Base-by-base conservation (phyloP, 441 rosid species). In the Rhodomyrtus psidioides region DNA sequence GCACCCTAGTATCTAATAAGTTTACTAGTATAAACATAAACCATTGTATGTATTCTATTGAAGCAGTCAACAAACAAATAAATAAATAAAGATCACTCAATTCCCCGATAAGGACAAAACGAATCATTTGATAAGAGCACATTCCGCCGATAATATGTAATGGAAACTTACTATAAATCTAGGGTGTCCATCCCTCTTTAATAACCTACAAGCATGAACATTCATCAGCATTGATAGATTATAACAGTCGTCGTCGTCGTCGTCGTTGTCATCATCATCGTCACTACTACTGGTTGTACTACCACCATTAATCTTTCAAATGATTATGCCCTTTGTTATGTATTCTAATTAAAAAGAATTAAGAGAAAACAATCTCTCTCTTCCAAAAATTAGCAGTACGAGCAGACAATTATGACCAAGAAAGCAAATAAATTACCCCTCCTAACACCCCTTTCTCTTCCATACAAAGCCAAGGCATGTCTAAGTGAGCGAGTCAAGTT, bases 381-480 rank as follows among this genome's bases (percentile, higher is more conserved):
- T 30, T 62, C 44, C 46, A 17, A 30, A 62, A 30, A 62, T 62
- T 30, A 17, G 75, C 46, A 30, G 7, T 62, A 12, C 12, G 44
- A 30, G 75, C 24, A 30, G 24, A 82, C 8, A 23, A 9, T 30
- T 26, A 14, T 87, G 28, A 27, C 12, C 24, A 4, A 60, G 27
- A 84, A 7, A 60, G 27, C 39, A 39, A 17, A 34, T 4, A 39
- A 23, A 65, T 87, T 88, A 91, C 94, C 91, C 65, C 42, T 91
- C 62, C 57, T 87, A 23, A 14, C 10, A 30, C 84, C 76, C 21
- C 34, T 84, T n/a, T 57, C 65, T 56, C 87, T 90, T 14, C 34
- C 84, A 82, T 84, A 90, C 82, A 90, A 85, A 70, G 94, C 91
- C 86, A 96, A 86, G 76, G 94, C 94, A 59, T 91, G 87, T 55